These are phyloP conservation scores for Mycena polygramma DNA, from an alignment of 768 basidiomycete species.

Conservation along the genomic window DNA sequence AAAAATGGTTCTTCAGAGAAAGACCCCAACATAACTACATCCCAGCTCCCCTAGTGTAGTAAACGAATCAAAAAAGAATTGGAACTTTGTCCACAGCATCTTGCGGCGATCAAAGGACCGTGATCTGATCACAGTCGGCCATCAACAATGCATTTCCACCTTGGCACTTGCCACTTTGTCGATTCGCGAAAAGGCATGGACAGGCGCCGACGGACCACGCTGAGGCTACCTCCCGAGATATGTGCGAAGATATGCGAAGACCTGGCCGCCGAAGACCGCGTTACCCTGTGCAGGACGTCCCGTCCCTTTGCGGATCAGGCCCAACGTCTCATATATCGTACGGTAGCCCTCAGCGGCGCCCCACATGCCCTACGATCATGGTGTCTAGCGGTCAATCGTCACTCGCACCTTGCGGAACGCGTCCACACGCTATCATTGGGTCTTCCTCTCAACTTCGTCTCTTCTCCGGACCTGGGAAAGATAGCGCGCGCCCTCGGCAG, in stretches of 20 bases:
- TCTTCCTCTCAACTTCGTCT: constrained; percentile 9
- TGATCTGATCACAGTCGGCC: too few relatives aligned
- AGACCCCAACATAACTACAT: too few relatives aligned
- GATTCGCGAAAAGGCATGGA: too few relatives aligned
- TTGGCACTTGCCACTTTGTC: too few relatives aligned
- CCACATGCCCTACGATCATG: constrained; percentile 14
- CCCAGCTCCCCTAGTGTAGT: too few relatives aligned
- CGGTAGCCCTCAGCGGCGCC: constrained; percentile 20
- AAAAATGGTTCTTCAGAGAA: too few relatives aligned
- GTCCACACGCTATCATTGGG: constrained; percentile 18
- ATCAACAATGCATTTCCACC: too few relatives aligned
- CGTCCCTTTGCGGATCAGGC: constrained; percentile 24
- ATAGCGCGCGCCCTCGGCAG: constrained; percentile 23
- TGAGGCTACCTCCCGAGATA: constrained; percentile 25
- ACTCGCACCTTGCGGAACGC: constrained; percentile 22
- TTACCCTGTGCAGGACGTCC: constrained; percentile 27
- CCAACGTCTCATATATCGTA: constrained; percentile 23
- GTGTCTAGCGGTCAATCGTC: constrained; percentile 25
- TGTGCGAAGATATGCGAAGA: constrained; percentile 24
- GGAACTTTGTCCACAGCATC: too few relatives aligned
- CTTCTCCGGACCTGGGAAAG: constrained; percentile 13
- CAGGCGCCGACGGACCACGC: constrained; percentile 6
- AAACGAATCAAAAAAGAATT: too few relatives aligned
- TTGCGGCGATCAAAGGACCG: too few relatives aligned
- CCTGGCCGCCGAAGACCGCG: constrained; percentile 13